These are phyloP conservation scores for Baudoinia panamericana DNA, from an alignment of 495 filamentous ascomycete species.

Conservation along the genomic window DNA sequence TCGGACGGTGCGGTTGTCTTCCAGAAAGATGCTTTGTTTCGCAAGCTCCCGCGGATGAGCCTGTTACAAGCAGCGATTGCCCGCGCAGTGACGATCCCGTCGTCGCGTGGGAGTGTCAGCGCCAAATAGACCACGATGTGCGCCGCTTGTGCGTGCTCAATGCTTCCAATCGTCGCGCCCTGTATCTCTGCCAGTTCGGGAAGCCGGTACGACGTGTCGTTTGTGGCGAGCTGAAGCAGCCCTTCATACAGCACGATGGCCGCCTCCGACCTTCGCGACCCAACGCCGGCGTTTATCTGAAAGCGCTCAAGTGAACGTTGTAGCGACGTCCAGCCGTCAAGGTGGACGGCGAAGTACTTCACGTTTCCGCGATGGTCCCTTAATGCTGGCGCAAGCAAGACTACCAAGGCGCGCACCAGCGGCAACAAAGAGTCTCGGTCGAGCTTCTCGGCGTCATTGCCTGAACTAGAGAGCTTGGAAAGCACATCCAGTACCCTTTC, in stretches of 20 bases:
- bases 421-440: background rate
- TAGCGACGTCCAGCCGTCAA: slow-evolving; percentile 8
- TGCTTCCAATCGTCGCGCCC: background rate
- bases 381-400: slow-evolving; percentile 59
- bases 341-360: slow-evolving; percentile 59
- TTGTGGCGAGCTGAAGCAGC: no score
- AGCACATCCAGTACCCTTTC: slow-evolving; percentile 46
- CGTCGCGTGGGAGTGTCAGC: no score
- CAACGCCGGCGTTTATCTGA: no score
- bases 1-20: slow-evolving; percentile 51
- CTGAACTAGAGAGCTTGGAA: background rate
- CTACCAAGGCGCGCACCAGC: background rate
- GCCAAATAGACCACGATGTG: background rate
- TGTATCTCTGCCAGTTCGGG: no score
- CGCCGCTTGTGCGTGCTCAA: background rate
- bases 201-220: no score
- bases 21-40: slow-evolving; percentile 65
- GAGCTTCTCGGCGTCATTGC: slow-evolving; percentile 48
- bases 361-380: slow-evolving; percentile 73
- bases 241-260: no score
- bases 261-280: no score
- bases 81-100: background rate
- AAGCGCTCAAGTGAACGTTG: background rate
- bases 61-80: no score
- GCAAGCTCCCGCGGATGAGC: slow-evolving; percentile 1